These are phyloP conservation scores for Meyerozyma sp. DNA, from an alignment of 1,139 yeast species.

Conservation along the genomic window DNA sequence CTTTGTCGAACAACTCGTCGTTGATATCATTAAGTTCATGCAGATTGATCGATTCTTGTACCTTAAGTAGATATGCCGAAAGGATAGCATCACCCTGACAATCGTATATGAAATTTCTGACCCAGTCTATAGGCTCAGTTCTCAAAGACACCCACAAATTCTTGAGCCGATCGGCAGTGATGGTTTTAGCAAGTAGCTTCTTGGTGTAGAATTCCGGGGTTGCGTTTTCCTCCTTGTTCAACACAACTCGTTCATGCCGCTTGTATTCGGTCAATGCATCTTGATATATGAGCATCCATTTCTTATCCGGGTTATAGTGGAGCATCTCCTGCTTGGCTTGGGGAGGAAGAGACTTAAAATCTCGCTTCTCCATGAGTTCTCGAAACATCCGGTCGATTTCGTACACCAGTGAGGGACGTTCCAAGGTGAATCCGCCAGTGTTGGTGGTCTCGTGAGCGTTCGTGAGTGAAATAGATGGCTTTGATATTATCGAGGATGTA, in stretches of 20 bases:
- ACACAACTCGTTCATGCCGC: slow-evolving; percentile 39
- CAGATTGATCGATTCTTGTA: slow-evolving; percentile 33
- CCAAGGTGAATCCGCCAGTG: slow-evolving; percentile 25
- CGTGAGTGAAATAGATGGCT: slow-evolving; percentile 23
- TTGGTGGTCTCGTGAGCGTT: slow-evolving; percentile 15
- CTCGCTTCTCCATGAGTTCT: slow-evolving; percentile 75
- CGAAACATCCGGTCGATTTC: slow-evolving; percentile 65
- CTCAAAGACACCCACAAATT: slow-evolving; percentile 87
- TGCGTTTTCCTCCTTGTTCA: slow-evolving; percentile 30
- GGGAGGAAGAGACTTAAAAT: slow-evolving; percentile 72
- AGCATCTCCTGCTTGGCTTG: slow-evolving; percentile 77
- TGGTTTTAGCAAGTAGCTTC: slow-evolving; percentile 62
- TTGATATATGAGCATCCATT: slow-evolving; percentile 90
- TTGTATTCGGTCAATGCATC: slow-evolving; percentile 76
- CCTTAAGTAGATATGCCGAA: slow-evolving; percentile 33
- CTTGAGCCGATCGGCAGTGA: slow-evolving; percentile 67
- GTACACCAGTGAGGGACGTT: slow-evolving; percentile 52
- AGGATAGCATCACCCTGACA: slow-evolving; percentile 89
- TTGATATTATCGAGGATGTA: slow-evolving; percentile 23
- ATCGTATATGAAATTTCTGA: slow-evolving; percentile 63
- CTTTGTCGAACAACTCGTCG: slow-evolving; percentile 44
- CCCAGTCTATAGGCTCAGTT: slow-evolving; percentile 93
- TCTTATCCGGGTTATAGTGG: slow-evolving; percentile 69
- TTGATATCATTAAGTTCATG: slow-evolving; percentile 31
- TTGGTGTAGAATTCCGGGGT: slow-evolving; percentile 79